Conservation (phyloP, 352 stramenopile genomes). For the Chrysophaeum taylorii region DNA sequence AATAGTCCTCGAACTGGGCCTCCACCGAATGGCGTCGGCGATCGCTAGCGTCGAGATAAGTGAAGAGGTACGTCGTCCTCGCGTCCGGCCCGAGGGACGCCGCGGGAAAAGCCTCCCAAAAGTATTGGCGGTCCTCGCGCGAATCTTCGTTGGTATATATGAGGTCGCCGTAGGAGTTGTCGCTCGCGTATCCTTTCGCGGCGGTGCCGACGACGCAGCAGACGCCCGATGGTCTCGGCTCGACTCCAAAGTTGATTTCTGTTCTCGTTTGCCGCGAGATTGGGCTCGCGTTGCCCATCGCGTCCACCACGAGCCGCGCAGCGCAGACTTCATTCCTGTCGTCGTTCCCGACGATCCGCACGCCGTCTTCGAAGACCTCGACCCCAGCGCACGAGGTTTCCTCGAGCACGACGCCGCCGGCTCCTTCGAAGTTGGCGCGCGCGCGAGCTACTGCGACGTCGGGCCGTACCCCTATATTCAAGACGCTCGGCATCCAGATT, state of each 20-base stretch:
- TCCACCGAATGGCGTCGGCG: constrained; percentile 38
- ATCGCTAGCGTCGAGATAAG: constrained; percentile 59
- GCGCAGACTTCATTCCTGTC: constrained; percentile 41
- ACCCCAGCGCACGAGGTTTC: constrained; percentile 43
- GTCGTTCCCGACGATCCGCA: constrained; percentile 24
- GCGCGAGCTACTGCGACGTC: constrained; percentile 32
- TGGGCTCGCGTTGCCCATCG: constrained; percentile 59
- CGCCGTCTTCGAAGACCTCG: constrained; percentile 39
- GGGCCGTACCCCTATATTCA: constrained; percentile 57
- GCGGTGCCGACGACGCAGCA: constrained; percentile 59
- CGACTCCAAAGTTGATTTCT: constrained; percentile 34
- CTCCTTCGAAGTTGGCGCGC: constrained; percentile 21
- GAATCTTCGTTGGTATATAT: constrained; percentile 58
- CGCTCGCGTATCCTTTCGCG: constrained; percentile 47
- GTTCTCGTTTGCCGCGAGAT: constrained; percentile 45
- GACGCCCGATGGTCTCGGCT: constrained; percentile 45
- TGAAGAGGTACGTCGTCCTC: constrained; percentile 70
- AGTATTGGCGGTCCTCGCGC: constrained; percentile 47
- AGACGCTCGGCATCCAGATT: constrained; percentile 25
- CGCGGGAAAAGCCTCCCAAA: constrained; percentile 66
- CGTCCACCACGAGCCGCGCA: constrained; percentile 53
- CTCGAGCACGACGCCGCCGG: constrained; percentile 48
- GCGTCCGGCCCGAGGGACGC: constrained; percentile 30
- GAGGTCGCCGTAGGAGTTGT: constrained; percentile 56
- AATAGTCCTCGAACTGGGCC: constrained; percentile 63